These are phyloP conservation scores for Cordia subcordata DNA, from an alignment of 257 asterid genomes.

Conservation along the genomic window DNA sequence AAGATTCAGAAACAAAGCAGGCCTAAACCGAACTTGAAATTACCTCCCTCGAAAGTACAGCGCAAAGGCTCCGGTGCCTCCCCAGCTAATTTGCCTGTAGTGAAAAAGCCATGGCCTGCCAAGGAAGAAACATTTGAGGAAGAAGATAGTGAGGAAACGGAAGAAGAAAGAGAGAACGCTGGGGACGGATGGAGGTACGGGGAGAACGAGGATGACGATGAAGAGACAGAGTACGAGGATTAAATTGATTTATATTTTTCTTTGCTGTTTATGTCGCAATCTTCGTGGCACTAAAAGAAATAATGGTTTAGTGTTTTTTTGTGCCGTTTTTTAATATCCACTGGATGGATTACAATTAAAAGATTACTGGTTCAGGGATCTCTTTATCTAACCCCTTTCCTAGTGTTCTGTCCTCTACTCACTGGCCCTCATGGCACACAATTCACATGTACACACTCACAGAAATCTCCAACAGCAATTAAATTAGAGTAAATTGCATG, in stretches of 20 bases:
- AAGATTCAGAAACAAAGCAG: constrained; percentile 61
- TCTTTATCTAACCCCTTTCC: no score
- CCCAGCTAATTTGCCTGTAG: constrained; percentile 40
- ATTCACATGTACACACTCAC: no score
- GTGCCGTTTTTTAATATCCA: no score
- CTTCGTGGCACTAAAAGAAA: no score
- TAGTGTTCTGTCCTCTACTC: no score
- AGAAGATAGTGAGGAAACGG: constrained; percentile 98
- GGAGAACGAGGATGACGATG: constrained; percentile 72
- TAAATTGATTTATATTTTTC: constrained; percentile 16
- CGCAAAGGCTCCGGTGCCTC: constrained; percentile 52
- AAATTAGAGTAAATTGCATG: no score
- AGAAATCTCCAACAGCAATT: no score
- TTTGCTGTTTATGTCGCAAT: no score
- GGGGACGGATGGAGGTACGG: constrained; percentile 78
- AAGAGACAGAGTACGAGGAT: constrained; percentile 95
- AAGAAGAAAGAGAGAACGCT: constrained; percentile 76
- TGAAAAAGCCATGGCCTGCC: constrained; percentile 54
- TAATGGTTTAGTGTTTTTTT: no score
- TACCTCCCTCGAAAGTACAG: constrained; percentile 73
- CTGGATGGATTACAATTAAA: no score
- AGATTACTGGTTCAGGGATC: no score
- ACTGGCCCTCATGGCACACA: no score
- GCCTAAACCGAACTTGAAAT: constrained; percentile 68
- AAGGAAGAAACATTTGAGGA: constrained; percentile 58